phyloP scores from a whole-genome alignment of 306 rosid genomes.

The Acacia acuminata region DNA sequence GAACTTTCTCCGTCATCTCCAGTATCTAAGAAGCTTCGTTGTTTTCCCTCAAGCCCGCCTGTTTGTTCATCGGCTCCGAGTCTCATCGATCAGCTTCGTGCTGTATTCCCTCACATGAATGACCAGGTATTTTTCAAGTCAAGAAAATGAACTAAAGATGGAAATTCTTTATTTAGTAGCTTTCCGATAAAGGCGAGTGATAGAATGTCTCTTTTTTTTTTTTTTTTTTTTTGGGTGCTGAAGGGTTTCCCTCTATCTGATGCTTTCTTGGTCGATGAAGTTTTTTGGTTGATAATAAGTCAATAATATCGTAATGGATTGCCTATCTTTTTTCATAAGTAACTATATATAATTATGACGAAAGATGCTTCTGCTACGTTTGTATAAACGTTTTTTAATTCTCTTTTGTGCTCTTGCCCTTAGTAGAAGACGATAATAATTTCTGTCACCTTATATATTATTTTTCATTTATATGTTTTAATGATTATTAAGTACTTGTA shows the following conservation, averaged over 20 bases:
- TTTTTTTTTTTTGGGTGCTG: background rate
- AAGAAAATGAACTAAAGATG: background rate
- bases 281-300: background rate
- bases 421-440: background rate
- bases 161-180: background rate
- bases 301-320: background rate
- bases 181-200: background rate
- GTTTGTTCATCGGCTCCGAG: slow-evolving; percentile 54
- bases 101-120: slow-evolving; percentile 81
- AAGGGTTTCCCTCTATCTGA: background rate
- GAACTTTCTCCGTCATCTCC: slow-evolving; percentile 93
- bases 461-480: background rate
- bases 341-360: background rate
- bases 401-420: background rate
- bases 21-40: slow-evolving; percentile 82
- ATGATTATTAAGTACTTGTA: background rate
- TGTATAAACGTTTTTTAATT: background rate
- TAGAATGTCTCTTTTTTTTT: background rate
- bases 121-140: slow-evolving; percentile 40
- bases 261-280: background rate
- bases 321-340: background rate
- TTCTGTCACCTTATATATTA: background rate
- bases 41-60: slow-evolving; percentile 78
- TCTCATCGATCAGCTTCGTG: slow-evolving; percentile 67
- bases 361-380: background rate